phyloP scores from a whole-genome alignment of 169 alveolate species.

The Neospora caninum region DNA sequence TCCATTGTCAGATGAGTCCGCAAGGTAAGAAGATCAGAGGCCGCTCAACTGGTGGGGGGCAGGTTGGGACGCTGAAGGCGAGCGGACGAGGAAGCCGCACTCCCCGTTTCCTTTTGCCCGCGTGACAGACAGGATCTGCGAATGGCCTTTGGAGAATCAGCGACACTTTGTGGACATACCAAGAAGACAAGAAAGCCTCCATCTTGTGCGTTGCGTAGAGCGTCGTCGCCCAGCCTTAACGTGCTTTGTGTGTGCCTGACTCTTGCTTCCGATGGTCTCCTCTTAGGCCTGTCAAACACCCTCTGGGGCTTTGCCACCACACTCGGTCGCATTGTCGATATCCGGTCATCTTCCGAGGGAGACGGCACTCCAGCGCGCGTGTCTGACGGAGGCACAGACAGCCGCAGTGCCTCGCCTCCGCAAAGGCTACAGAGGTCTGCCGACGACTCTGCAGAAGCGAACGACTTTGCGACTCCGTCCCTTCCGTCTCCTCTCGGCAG shows the following conservation, averaged over 20 bases:
- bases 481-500: not conserved
- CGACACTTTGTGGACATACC: too few species aligned
- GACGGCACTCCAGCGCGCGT: not conserved
- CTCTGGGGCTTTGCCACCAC: slow-evolving; percentile 21
- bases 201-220: too few species aligned
- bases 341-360: not conserved
- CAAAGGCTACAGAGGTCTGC: too few species aligned
- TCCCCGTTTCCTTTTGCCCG: too few species aligned
- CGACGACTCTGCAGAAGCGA: too few species aligned
- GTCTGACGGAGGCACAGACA: not conserved
- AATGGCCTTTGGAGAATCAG: too few species aligned
- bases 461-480: not conserved
- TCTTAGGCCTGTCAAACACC: slow-evolving; percentile 36
- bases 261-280: not conserved
- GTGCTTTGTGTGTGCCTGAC: too few species aligned
- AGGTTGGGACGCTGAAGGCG: too few species aligned
- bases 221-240: too few species aligned
- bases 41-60: not conserved
- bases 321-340: slow-evolving; percentile 39
- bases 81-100: too few species aligned
- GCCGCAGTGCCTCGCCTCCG: not conserved
- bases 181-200: too few species aligned
- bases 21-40: not conserved
- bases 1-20: slow-evolving; percentile 29
- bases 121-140: too few species aligned